Evolutionary conservation across 768 basidiomycete genomes (phyloP), one percentile per base, ranked within the genome.

Genomic region (Rhodotorula sphaerocarpa): DNA sequence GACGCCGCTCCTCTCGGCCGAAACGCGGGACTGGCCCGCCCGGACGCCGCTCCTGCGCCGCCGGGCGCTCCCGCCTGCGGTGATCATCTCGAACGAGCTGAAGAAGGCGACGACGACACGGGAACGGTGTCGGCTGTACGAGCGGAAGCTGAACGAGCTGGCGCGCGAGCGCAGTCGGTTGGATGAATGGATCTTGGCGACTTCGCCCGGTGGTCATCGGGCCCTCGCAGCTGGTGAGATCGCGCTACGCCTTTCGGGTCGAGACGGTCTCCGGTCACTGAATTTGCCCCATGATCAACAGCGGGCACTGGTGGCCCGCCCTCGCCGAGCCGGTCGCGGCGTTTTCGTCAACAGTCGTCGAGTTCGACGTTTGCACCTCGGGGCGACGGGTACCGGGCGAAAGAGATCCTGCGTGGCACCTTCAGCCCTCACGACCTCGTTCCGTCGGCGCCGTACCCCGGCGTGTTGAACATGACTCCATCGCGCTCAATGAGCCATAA

Each of bases 141-240:
- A 86, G 30, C 77, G 79, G 68, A 91, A 90, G 77, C 87, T 91
- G 66, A 88, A 88, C 71, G 87, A 90, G 72, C 74, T 92, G 25
- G 82, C 82, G 57, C 77, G 79, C 63, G 83, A 82, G 71, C 86
- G 89, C 70, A 86, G 85, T 69, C 88, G 89, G 36, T 75, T 91
- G 55, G 77, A 77, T 25, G 83, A 86, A n/a, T 92, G 90, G 90
- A 75, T 89, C 30, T 67, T 76, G 43, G 79, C 81, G 59, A 80
- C 80, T 21, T n/a, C n/a, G n/a, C 44, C 63, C 43, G 28, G 16
- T 10, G 36, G 36, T 39, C 36, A 39, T 39, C 36, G 36, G 16
- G 16, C 10, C 36, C 9, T 39, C 16, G 10, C 9, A 39, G 36
- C 36, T 39, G 9, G 36, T 39, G 16, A 39, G 36, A n/a, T n/a